Evolutionary conservation across 176 grass and related monocot species (phyloP), one percentile per base, ranked within the genome.

Genomic region (Oryza glumipatula): DNA sequence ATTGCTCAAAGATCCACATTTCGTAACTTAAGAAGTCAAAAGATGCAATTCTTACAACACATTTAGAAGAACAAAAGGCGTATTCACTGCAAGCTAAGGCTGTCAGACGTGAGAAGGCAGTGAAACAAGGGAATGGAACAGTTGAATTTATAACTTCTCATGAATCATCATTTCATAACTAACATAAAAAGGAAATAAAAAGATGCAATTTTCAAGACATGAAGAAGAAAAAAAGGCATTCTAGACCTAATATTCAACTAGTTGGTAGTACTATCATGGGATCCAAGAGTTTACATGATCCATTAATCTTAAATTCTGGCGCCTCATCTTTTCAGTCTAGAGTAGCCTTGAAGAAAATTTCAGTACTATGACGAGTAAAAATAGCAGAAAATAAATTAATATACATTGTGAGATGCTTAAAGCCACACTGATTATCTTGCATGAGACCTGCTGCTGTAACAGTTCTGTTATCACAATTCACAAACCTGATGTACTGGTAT

Each of bases 401-500:
- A 56, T 19, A 56, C 51, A 56, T 56, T 56, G 16, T 56, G 5
- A 6, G 16, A 13, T 56, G 49, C 49, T 52, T 6, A 52, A 52
- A 52, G 49, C 49, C 49, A 52, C 49, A 52, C 14, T 72, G 16
- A 86, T 6, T 43, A 67, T 46, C 36, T 47, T 47, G 45, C 11
- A 47, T 11, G 11, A 47, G 45, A 13, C 11, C 45, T 47, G 45
- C 45, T 47, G 11, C 11, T 47, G 3, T 13, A 12, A 47, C 45
- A 47, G 3, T 47, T 47, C 12, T 47, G 45, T 41, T 47, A 12
- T 47, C 9, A 47, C 3, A 47, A 47, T 70, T 72, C 69, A 77
- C 64, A 77, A 35, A 95, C 95, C 93, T 95, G 81, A 98, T 98
- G 56, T 98, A 98, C 67, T 95, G 95, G 76, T 98, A 84, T 8